These are phyloP conservation scores for Colletotrichum karsti DNA, from an alignment of 2,329 filamentous ascomycete species.

Conservation along the genomic window DNA sequence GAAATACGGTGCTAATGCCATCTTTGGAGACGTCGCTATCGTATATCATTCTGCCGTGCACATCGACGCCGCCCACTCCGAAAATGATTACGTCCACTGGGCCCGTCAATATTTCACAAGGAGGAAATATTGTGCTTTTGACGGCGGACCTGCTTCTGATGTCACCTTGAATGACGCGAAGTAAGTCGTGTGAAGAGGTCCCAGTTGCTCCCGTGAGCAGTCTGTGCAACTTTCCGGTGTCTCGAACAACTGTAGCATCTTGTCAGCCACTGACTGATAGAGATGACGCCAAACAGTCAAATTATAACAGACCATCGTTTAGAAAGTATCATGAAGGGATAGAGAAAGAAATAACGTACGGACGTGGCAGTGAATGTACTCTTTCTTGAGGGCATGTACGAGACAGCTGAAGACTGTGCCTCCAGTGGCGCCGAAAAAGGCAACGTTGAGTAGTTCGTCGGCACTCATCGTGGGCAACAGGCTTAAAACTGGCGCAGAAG, in stretches of 20 bases:
- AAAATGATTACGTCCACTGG: constrained; percentile 4
- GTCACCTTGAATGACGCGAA: not conserved
- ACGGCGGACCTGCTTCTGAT: not conserved
- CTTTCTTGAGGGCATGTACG: not conserved
- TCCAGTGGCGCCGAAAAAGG: constrained; percentile 16
- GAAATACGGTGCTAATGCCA: too few species aligned
- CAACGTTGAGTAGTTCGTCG: too few species aligned
- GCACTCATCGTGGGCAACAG: too few species aligned
- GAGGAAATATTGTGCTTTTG: not conserved
- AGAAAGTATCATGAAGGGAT: too few species aligned
- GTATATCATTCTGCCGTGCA: too few species aligned
- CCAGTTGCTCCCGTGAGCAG: not conserved
- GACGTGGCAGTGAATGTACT: constrained; percentile 1
- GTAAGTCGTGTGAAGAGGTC: not conserved
- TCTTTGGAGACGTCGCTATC: too few species aligned
- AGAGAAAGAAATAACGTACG: not conserved
- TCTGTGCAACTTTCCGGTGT: not conserved
- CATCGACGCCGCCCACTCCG: too few species aligned
- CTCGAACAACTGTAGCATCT: not conserved
- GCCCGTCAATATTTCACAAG: not conserved
- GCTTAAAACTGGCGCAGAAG: too few species aligned
- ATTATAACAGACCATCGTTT: too few species aligned
- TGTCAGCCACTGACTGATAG: not conserved
- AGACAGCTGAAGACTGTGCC: constrained; percentile 1
- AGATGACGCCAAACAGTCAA: too few species aligned